These are phyloP conservation scores for Tuber aestivum DNA, from an alignment of 495 filamentous ascomycete genomes.

Conservation along the genomic window DNA sequence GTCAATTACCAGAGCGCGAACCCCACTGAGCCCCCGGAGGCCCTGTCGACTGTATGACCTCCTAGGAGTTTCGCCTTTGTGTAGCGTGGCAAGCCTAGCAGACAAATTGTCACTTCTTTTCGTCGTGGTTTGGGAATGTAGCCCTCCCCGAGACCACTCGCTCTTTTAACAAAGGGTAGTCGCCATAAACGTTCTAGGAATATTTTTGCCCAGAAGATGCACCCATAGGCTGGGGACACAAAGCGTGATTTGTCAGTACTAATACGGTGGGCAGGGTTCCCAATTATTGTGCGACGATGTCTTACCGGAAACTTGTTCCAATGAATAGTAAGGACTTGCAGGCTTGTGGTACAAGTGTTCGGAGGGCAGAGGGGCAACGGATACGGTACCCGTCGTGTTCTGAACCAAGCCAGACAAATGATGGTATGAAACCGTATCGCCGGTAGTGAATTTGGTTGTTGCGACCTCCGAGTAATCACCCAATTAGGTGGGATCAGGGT, in stretches of 20 bases:
- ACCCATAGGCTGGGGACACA: neutral
- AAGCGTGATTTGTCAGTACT: neutral
- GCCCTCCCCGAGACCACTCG: neutral
- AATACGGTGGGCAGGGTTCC: neutral
- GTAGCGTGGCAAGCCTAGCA: neutral
- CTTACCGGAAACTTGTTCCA: neutral
- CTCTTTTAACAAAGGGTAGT: neutral
- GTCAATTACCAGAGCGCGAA: neutral
- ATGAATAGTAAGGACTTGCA: neutral
- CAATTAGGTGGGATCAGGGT: slow-evolving; percentile 4
- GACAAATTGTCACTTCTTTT: neutral
- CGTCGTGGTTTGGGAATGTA: neutral
- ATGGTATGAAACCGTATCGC: neutral
- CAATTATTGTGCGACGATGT: neutral
- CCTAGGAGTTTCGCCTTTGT: neutral
- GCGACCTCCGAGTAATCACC: neutral
- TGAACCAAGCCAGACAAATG: neutral
- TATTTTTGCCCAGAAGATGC: neutral
- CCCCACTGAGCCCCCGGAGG: neutral
- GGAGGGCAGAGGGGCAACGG: neutral
- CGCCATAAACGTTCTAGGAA: neutral
- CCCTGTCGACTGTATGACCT: neutral
- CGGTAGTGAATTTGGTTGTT: neutral
- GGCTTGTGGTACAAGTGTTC: neutral
- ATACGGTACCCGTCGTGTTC: neutral